Base-by-base conservation (phyloP, 176 grass and related monocot genomes). In the Avena atlantica region DNA sequence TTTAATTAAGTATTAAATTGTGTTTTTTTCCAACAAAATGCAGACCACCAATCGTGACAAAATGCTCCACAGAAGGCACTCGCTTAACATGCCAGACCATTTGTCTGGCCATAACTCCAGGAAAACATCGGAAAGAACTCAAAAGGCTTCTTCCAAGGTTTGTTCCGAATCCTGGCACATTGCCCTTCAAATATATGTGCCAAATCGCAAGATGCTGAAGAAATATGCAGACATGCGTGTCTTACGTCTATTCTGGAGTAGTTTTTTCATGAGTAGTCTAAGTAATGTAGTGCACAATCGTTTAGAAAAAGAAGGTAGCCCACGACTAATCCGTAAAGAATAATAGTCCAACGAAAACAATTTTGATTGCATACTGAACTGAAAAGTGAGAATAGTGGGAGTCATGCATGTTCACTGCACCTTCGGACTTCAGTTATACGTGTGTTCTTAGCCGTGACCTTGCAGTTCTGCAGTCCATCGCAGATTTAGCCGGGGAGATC, bases 401-500 rank as follows among this genome's bases (percentile, higher is more conserved):
- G 8, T 16, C 3, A 50, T 74, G 36, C 19, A 9, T 75, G 19
- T 58, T 58, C 68, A 84, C 6, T 74, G 34, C 20, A 0, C 20
- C 80, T 57, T 74, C 8, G 6, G 4, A 15, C 80, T 57, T 74
- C 14, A 12, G 4, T 48, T 40, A 42, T 82, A 42, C 19, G 20
- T 77, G 10, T 55, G 70, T 78, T 83, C 71, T 86, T 82, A 85
- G 86, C 76, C 56, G 62, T 88, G 78, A 92, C 49, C 72, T 86
- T 89, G 55, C 83, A 57, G 14, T 78, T 42, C 48, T 62, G 71
- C 93, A 95, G 93, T 91, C 93, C 58, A 76, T 87, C 81, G 76
- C 84, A 87, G 91, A 93, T 91, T 83, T 98, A 86, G 93, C 91
- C 25, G 85, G 74, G 16, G 93, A 98, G 89, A 98, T 98, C n/a